These are phyloP conservation scores for Elaeis oleifera DNA, from an alignment of 202 grass and related monocot species.

Conservation along the genomic window DNA sequence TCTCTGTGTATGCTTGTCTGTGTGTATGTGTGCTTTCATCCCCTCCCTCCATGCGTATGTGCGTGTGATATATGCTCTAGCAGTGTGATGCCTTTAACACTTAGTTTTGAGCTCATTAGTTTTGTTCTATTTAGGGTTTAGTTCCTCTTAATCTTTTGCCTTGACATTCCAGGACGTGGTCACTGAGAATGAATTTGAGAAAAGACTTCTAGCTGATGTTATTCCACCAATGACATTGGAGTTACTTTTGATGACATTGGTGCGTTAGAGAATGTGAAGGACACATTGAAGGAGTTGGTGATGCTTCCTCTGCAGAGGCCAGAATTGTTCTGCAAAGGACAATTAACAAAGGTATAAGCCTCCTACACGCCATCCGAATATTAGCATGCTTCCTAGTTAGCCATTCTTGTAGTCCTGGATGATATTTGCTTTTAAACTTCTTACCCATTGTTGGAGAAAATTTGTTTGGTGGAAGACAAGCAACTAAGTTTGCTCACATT, in stretches of 20 bases:
- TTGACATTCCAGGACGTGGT: slow-evolving; percentile 63
- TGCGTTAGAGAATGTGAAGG: slow-evolving; percentile 97
- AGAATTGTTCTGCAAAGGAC: slow-evolving; percentile 97
- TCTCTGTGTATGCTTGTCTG: too few relatives aligned
- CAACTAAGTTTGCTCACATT: too few relatives aligned
- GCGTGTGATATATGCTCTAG: too few relatives aligned
- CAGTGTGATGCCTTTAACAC: background rate
- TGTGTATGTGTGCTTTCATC: too few relatives aligned
- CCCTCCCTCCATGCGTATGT: too few relatives aligned
- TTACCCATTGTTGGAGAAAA: too few relatives aligned
- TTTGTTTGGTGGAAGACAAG: too few relatives aligned
- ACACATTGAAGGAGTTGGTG: slow-evolving; percentile 93
- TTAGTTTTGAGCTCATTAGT: background rate
- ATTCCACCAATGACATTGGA: slow-evolving; percentile 96
- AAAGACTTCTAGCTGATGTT: slow-evolving; percentile 90
- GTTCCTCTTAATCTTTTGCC: background rate
- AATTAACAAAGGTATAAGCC: slow-evolving; percentile 77
- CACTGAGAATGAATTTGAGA: slow-evolving; percentile 98
- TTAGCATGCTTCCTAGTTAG: too few relatives aligned
- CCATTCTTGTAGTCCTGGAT: too few relatives aligned
- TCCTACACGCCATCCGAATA: too few relatives aligned
- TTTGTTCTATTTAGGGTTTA: background rate
- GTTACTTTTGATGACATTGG: slow-evolving; percentile 99
- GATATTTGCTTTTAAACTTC: too few relatives aligned
- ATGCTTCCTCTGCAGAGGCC: slow-evolving; percentile 99